Percentiles rank a stretch among this genome's conserved stretches.
phyloP scores from a whole-genome alignment of 345 rosid genomes.

The Arabidopsis arenosa region DNA sequence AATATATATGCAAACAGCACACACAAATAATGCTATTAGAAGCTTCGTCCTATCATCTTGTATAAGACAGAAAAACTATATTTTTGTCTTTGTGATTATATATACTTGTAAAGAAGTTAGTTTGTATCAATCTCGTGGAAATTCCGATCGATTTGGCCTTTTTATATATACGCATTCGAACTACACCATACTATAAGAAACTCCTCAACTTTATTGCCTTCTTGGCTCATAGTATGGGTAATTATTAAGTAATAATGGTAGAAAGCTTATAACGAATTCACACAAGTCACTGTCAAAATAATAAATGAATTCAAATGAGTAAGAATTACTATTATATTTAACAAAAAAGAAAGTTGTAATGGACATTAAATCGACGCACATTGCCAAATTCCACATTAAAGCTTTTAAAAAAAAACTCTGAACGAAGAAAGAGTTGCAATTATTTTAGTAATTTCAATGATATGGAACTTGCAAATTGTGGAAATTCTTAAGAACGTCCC shows the following conservation, averaged over 20 bases:
- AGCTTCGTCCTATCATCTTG: constrained; percentile 33
- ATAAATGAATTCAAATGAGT: background rate
- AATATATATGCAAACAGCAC: no score
- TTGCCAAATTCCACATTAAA: constrained; percentile 30
- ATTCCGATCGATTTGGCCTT: background rate
- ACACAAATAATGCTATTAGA: constrained; percentile 19
- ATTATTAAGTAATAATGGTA: background rate
- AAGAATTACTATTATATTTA: background rate
- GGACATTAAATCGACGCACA: constrained; percentile 15
- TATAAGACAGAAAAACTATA: background rate
- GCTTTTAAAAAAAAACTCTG: constrained; percentile 1
- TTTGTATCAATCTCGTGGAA: constrained; percentile 3
- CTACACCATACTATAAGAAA: constrained; percentile 18
- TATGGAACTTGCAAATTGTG: constrained; percentile 23
- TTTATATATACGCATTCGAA: background rate
- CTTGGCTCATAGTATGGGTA: background rate
- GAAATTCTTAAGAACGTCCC: constrained; percentile 25
- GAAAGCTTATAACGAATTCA: constrained; percentile 12
- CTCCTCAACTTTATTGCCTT: background rate
- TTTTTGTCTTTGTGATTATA: background rate
- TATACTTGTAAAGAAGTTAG: background rate
- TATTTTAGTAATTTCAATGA: constrained; percentile 21
- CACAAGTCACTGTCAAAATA: constrained; percentile 29
- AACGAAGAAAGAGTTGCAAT: constrained; percentile 17
- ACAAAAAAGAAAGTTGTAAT: constrained; percentile 1